Evolutionary conservation across 371 early-diverging fungal species (phyloP).

Genomic region (Sporodiniella umbellata): DNA sequence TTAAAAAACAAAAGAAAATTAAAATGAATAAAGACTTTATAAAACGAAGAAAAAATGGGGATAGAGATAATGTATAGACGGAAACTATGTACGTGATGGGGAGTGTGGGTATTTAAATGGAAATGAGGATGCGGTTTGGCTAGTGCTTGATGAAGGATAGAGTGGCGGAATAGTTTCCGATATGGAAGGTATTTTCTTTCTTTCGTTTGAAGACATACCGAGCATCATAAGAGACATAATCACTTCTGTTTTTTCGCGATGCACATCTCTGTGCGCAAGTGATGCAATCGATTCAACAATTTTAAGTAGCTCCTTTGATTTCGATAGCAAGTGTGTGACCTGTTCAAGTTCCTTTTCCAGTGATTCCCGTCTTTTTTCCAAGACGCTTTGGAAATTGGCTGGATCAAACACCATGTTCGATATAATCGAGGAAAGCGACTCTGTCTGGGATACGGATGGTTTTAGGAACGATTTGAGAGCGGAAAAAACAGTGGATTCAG

Average conservation of each 20-base stretch:
- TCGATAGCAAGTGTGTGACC: constrained; percentile 26
- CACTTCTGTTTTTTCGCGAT: constrained; percentile 4
- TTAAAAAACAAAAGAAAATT: no score
- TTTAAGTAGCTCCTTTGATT: constrained; percentile 32
- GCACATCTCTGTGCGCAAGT: background rate
- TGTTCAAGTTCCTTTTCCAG: constrained; percentile 33
- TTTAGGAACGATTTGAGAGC: constrained; percentile 3
- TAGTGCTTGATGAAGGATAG: constrained; percentile 2
- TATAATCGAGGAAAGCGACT: constrained; percentile 6
- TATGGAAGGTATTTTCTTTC: constrained; percentile 11
- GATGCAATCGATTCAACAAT: constrained; percentile 29
- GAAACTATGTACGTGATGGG: no score
- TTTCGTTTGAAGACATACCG: constrained; percentile 2
- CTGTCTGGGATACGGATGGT: background rate
- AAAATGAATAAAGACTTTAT: no score
- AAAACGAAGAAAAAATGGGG: no score
- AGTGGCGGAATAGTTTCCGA: constrained; percentile 17
- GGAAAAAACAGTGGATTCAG: background rate
- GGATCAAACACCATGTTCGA: constrained; percentile 25
- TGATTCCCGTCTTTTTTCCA: constrained; percentile 27
- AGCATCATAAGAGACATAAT: constrained; percentile 15
- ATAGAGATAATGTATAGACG: no score
- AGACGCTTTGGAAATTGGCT: constrained; percentile 14
- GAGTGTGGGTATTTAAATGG: no score
- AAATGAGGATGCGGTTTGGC: no score